Conservation (phyloP, 345 rosid species). For the Euphorbia tirucalli region DNA sequence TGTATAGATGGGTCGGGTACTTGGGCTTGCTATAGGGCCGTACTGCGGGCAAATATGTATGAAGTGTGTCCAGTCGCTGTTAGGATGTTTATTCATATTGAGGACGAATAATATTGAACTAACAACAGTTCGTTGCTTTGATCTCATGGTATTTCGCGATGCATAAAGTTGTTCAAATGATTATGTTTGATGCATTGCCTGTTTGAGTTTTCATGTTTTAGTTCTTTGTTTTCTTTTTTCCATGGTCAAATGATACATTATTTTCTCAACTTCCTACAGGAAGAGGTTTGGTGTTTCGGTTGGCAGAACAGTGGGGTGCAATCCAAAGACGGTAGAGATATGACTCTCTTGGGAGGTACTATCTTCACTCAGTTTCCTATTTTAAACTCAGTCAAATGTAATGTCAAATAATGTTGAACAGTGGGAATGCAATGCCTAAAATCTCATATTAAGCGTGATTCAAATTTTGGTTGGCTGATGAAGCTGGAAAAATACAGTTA, state of each 20-base stretch:
- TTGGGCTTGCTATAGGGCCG: too few species aligned
- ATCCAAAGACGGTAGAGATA: conserved; percentile 51
- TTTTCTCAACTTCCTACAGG: conserved; percentile 38
- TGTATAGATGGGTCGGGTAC: too few species aligned
- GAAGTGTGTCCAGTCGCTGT: too few species aligned
- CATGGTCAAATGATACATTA: not conserved
- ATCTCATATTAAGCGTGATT: not conserved
- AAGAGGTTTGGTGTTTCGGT: conserved; percentile 67
- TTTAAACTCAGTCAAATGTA: not conserved
- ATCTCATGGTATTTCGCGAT: too few species aligned
- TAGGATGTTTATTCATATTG: too few species aligned
- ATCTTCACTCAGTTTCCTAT: not conserved
- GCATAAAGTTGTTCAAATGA: not conserved
- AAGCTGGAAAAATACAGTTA: too few species aligned
- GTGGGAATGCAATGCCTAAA: not conserved
- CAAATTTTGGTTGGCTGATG: too few species aligned
- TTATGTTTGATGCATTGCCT: not conserved
- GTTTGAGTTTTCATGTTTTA: not conserved
- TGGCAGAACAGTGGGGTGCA: conserved; percentile 65
- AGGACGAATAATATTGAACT: too few species aligned
- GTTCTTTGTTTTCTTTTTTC: not conserved
- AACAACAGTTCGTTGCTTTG: too few species aligned
- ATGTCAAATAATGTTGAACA: not conserved
- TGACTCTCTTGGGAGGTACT: conserved; percentile 83
- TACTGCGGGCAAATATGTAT: too few species aligned